phyloP scores from a whole-genome alignment of 345 rosid genomes.

The Brassica rapa region DNA sequence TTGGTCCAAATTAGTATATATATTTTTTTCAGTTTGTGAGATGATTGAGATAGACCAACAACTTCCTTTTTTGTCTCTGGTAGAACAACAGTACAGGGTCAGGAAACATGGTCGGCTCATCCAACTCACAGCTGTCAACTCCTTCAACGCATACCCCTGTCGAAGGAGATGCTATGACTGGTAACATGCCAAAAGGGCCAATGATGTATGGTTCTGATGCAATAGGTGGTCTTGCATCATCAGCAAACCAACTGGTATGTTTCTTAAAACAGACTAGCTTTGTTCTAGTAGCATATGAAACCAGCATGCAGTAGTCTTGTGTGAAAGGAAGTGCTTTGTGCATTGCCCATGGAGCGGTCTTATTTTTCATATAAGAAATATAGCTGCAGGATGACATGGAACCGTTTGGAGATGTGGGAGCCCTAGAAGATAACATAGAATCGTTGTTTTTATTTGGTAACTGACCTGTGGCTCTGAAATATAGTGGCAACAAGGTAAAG shows the following conservation, averaged over 20 bases:
- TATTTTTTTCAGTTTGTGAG: conserved; percentile 26
- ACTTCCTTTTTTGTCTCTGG: conserved; percentile 34
- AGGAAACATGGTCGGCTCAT: conserved; percentile 88
- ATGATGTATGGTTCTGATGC: conserved; percentile 93
- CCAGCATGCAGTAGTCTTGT: conserved; percentile 23
- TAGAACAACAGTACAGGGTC: conserved; percentile 94
- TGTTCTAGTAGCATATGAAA: conserved; percentile 11
- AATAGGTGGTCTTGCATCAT: conserved; percentile 78
- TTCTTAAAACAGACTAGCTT: conserved; percentile 23
- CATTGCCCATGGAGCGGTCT: conserved; percentile 3
- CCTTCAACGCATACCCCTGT: conserved; percentile 96
- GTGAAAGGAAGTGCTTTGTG: conserved; percentile 17
- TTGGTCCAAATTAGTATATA: neutral
- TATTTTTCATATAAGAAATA: conserved; percentile 26
- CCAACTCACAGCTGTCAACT: conserved; percentile 96
- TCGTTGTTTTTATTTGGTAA: conserved; percentile 46
- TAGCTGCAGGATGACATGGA: conserved; percentile 92
- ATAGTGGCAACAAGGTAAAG: conserved; percentile 77
- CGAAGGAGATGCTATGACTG: conserved; percentile 74
- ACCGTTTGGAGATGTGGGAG: conserved; percentile 90
- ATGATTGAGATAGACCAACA: conserved; percentile 20
- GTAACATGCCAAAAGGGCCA: conserved; percentile 76
- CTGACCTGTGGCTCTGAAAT: conserved; percentile 30
- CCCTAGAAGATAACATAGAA: conserved; percentile 88
- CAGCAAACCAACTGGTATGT: conserved; percentile 84